phyloP scores from a whole-genome alignment of 2,329 filamentous ascomycete species.

The Aspergillus candidus region DNA sequence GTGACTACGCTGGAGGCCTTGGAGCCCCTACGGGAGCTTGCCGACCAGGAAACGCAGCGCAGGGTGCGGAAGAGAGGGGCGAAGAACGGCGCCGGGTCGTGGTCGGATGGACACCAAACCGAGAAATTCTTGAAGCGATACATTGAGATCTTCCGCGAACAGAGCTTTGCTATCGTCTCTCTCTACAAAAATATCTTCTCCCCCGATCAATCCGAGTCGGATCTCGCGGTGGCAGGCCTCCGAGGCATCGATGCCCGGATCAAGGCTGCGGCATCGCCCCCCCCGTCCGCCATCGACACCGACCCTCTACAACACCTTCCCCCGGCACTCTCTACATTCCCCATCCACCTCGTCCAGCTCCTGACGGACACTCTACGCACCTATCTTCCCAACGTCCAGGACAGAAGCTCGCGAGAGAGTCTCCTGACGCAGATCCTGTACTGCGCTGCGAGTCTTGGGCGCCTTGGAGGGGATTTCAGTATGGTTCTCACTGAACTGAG shows the following conservation, averaged over 20 bases:
- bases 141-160: constrained; percentile 94
- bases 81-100: constrained; percentile 20
- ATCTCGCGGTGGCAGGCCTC: constrained; percentile 21
- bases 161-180: constrained; percentile 91
- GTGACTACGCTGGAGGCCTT: constrained; percentile 74
- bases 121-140: constrained; percentile 92
- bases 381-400: constrained; percentile 76
- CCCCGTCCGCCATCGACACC: constrained; percentile 17
- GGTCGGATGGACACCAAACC: constrained; percentile 71
- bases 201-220: constrained; percentile 42
- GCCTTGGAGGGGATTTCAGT: constrained; percentile 87
- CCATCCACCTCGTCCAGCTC: constrained; percentile 73
- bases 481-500: constrained; percentile 67
- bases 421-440: constrained; percentile 89
- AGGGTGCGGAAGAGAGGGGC: constrained; percentile 29
- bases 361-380: constrained; percentile 67
- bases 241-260: constrained; percentile 24
- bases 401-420: constrained; percentile 75
- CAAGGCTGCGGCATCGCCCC: constrained; percentile 18
- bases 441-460: constrained; percentile 82
- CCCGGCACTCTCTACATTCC: constrained; percentile 74
- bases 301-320: constrained; percentile 53
- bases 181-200: constrained; percentile 91
- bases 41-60: constrained; percentile 69
- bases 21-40: constrained; percentile 77